phyloP scores from a whole-genome alignment of 176 grass and related monocot species.

The Ensete ventricosum region DNA sequence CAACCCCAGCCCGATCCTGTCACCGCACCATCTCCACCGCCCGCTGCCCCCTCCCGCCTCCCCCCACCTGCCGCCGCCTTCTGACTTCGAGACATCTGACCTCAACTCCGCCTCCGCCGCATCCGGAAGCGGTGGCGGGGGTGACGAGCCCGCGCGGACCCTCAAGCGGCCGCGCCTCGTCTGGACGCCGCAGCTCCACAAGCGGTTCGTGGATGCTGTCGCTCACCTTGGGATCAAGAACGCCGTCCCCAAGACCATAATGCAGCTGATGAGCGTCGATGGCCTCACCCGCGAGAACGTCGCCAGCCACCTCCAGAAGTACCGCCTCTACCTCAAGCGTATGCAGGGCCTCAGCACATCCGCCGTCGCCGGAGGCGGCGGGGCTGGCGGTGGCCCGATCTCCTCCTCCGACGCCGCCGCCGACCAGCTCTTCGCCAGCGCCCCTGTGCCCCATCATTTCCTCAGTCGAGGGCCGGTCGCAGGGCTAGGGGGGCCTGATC shows the following conservation, averaged over 20 bases:
- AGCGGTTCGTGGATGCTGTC: conserved; percentile 21
- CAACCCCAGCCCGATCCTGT: not conserved
- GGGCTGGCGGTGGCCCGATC: conserved; percentile 7
- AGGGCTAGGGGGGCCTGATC: not conserved
- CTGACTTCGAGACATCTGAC: not conserved
- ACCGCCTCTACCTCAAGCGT: conserved; percentile 24
- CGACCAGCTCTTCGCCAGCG: conserved; percentile 20
- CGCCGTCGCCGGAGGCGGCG: not conserved
- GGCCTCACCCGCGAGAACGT: conserved; percentile 25
- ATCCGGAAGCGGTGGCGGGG: not conserved
- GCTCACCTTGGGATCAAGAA: conserved; percentile 25
- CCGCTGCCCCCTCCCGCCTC: not conserved
- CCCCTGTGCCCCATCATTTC: conserved; percentile 20
- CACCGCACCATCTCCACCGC: not conserved
- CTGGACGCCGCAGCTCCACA: conserved; percentile 26
- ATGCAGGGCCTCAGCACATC: conserved; percentile 17
- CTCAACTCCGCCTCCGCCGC: not conserved
- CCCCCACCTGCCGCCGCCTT: not conserved
- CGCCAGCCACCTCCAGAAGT: conserved; percentile 23
- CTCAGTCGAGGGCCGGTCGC: conserved; percentile 5
- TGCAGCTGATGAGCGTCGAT: conserved; percentile 28
- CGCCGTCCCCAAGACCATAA: conserved; percentile 27
- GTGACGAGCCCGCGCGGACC: conserved; percentile 17
- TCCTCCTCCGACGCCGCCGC: conserved; percentile 21
- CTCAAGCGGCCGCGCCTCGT: conserved; percentile 19